Evolutionary conservation across 2,329 filamentous ascomycete species (phyloP).

Genomic region (Diaporthe eres): DNA sequence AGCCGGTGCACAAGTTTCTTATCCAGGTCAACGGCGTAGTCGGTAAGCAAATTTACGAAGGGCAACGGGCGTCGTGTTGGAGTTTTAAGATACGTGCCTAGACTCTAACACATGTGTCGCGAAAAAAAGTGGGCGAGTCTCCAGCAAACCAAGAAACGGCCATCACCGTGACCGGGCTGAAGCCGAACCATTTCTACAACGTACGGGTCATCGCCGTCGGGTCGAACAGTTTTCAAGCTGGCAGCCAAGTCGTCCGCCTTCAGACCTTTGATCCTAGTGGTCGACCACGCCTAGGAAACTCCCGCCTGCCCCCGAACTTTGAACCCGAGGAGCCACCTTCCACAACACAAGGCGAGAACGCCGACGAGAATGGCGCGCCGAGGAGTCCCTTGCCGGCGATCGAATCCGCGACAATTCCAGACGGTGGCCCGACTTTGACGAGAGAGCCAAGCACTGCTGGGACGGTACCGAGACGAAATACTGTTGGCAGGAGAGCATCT

Average conservation of each 20-base stretch:
- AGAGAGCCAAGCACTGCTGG: slow-evolving; percentile 72
- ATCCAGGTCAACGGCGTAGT: slow-evolving; percentile 95
- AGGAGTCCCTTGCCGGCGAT: slow-evolving; percentile 68
- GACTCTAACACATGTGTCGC: slow-evolving; percentile 34
- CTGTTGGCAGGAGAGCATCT: slow-evolving; percentile 81
- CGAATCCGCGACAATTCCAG: slow-evolving; percentile 73
- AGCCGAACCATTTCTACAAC: slow-evolving; percentile 91
- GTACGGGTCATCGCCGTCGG: slow-evolving; percentile 94
- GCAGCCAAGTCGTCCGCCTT: slow-evolving; percentile 87
- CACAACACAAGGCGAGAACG: slow-evolving; percentile 57
- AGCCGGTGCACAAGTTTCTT: slow-evolving; percentile 85
- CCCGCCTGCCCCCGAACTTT: slow-evolving; percentile 70
- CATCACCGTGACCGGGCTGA: slow-evolving; percentile 91
- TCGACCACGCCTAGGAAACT: slow-evolving; percentile 71
- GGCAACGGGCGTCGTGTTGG: slow-evolving; percentile 43
- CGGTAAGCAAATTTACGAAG: slow-evolving; percentile 66
- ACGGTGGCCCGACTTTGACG: slow-evolving; percentile 71
- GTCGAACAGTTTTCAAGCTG: slow-evolving; percentile 91
- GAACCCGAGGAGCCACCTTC: slow-evolving; percentile 64
- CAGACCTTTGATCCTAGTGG: slow-evolving; percentile 80
- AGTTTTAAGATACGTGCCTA: slow-evolving; percentile 37
- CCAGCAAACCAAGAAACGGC: slow-evolving; percentile 82
- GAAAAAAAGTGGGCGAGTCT: slow-evolving; percentile 81
- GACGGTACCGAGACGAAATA: slow-evolving; percentile 69
- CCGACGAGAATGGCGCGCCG: slow-evolving; percentile 64